Conservation (phyloP, 768 basidiomycete genomes). For the Boletus edulis region DNA sequence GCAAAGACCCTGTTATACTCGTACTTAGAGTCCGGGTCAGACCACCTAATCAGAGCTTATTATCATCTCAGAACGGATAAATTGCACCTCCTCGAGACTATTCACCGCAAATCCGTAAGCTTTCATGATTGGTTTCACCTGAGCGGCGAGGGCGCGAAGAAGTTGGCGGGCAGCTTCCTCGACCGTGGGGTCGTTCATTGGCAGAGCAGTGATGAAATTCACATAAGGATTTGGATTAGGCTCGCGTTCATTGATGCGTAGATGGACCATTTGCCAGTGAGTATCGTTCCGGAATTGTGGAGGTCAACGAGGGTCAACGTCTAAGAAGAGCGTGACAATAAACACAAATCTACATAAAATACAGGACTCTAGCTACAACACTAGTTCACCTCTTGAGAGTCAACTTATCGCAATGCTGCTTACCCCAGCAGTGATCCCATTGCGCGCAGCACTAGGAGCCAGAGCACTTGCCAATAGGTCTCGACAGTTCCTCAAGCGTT, state of each 20-base stretch:
- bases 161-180: slow-evolving; percentile 69
- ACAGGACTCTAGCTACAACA: not conserved
- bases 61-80: not conserved
- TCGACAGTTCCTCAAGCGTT: slow-evolving; percentile 56
- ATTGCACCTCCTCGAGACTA: slow-evolving; percentile 73
- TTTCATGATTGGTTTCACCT: slow-evolving; percentile 84
- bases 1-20: slow-evolving; percentile 76
- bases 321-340: not conserved
- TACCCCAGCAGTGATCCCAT: slow-evolving; percentile 20
- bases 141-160: slow-evolving; percentile 76
- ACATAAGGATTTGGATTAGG: slow-evolving; percentile 72
- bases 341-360: not conserved
- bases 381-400: not conserved
- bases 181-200: slow-evolving; percentile 37
- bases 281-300: not conserved
- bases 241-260: slow-evolving; percentile 66
- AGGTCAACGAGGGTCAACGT: not conserved
- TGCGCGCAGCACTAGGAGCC: slow-evolving; percentile 19
- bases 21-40: slow-evolving; percentile 46
- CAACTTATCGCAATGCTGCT: slow-evolving; percentile 22
- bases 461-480: slow-evolving; percentile 58
- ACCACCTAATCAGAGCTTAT: not conserved
- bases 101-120: slow-evolving; percentile 72
- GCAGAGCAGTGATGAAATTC: slow-evolving; percentile 71
- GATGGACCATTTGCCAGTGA: slow-evolving; percentile 57